Percentiles rank a stretch among this genome's conserved stretches.
These are phyloP conservation scores for Westerdykella sp. DNA, from an alignment of 2,329 filamentous ascomycete genomes.

Conservation along the genomic window DNA sequence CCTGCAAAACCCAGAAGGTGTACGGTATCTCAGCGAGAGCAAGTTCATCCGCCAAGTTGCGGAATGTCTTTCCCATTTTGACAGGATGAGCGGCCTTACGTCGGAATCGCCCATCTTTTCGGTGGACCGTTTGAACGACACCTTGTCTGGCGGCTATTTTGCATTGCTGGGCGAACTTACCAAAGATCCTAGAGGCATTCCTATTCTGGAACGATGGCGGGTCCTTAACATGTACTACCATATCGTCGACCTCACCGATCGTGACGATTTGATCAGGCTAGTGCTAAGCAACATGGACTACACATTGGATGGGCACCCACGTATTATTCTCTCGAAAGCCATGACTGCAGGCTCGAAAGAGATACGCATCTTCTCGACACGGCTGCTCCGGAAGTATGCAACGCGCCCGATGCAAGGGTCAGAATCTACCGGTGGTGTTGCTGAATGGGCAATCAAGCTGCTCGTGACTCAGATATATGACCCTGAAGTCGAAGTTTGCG, in stretches of 20 bases:
- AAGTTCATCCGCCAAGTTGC: slow-evolving; percentile 91
- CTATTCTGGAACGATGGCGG: slow-evolving; percentile 90
- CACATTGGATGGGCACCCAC: slow-evolving; percentile 72
- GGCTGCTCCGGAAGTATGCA: slow-evolving; percentile 79
- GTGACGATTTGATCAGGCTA: slow-evolving; percentile 84
- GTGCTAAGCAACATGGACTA: slow-evolving; percentile 92
- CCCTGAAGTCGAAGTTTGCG: slow-evolving; percentile 92
- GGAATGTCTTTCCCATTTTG: slow-evolving; percentile 91
- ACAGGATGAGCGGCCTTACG: slow-evolving; percentile 67
- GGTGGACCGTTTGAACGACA: slow-evolving; percentile 73
- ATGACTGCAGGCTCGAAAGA: slow-evolving; percentile 86
- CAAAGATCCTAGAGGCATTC: slow-evolving; percentile 72
- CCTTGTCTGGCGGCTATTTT: slow-evolving; percentile 88
- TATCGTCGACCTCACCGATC: slow-evolving; percentile 84
- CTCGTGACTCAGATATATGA: slow-evolving; percentile 99
- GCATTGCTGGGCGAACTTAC: slow-evolving; percentile 84
- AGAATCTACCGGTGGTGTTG: slow-evolving; percentile 53
- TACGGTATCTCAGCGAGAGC: slow-evolving; percentile 80
- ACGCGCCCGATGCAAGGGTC: slow-evolving; percentile 48
- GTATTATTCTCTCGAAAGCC: slow-evolving; percentile 88
- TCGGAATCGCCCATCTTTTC: slow-evolving; percentile 88
- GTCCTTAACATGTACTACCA: slow-evolving; percentile 99
- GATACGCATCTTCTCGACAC: slow-evolving; percentile 85
- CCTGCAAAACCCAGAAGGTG: slow-evolving; percentile 77
- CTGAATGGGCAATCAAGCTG: slow-evolving; percentile 92